These are phyloP conservation scores for Solanum verrucosum DNA, from an alignment of 257 asterid genomes.

Conservation along the genomic window DNA sequence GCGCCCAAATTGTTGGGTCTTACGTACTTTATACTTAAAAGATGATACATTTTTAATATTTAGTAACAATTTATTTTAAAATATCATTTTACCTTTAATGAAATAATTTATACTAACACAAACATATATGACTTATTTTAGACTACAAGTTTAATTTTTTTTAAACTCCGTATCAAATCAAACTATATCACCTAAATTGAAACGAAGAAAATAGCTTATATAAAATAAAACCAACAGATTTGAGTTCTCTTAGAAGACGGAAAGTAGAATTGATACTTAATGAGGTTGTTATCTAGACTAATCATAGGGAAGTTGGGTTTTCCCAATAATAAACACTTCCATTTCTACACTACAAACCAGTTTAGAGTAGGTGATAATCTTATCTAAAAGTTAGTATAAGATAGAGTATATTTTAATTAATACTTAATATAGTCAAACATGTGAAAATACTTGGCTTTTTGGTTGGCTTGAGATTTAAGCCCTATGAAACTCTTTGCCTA, in stretches of 20 bases:
- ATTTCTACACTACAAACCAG: background rate
- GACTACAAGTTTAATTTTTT: background rate
- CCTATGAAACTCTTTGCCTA: background rate
- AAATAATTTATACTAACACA: background rate
- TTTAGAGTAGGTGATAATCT: background rate
- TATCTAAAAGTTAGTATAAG: background rate
- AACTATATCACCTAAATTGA: no score
- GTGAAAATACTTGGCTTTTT: background rate
- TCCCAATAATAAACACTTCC: background rate
- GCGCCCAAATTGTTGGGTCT: no score
- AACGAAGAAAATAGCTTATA: accelerated
- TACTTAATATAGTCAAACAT: background rate
- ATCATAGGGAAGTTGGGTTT: background rate
- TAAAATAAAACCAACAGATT: background rate
- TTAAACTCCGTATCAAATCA: no score
- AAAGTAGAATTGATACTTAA: background rate
- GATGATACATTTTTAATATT: no score
- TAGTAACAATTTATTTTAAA: no score
- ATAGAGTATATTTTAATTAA: background rate
- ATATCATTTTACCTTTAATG: no score
- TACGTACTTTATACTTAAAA: no score
- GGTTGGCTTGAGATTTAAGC: background rate
- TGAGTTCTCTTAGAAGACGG: background rate
- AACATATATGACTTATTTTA: no score
- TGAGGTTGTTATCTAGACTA: background rate